These are phyloP conservation scores for Phallus indusiatus DNA, from an alignment of 768 basidiomycete genomes.

Conservation along the genomic window DNA sequence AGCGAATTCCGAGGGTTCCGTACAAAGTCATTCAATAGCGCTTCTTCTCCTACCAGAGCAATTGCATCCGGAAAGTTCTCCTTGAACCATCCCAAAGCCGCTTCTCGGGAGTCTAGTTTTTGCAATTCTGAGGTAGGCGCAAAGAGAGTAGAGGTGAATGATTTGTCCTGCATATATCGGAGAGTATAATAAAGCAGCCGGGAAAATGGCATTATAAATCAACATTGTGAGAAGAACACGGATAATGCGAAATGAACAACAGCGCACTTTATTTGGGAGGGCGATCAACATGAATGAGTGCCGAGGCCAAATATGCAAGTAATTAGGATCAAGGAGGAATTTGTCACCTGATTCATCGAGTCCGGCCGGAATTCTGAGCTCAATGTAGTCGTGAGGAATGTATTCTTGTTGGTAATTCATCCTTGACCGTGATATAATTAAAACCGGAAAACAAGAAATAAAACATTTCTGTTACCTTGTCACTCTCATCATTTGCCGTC, in stretches of 20 bases:
- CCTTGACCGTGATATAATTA: conserved; percentile 34
- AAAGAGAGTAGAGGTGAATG: conserved; percentile 96
- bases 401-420: conserved; percentile 95
- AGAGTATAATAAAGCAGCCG: conserved; percentile 1
- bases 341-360: conserved; percentile 35
- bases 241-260: conserved; percentile 7
- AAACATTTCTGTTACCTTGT: conserved; percentile 44
- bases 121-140: conserved; percentile 73
- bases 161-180: conserved; percentile 60
- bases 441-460: neutral
- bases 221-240: neutral
- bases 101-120: conserved; percentile 48
- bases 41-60: conserved; percentile 71
- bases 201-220: neutral
- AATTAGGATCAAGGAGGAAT: conserved; percentile 86
- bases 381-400: conserved; percentile 92
- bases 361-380: conserved; percentile 75
- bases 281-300: conserved; percentile 99
- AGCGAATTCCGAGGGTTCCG: conserved; percentile 82
- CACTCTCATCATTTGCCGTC: conserved; percentile 92
- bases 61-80: conserved; percentile 85
- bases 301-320: conserved; percentile 99
- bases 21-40: conserved; percentile 66
- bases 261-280: conserved; percentile 85
- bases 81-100: conserved; percentile 66